These are phyloP conservation scores for Lactarius quietus DNA, from an alignment of 768 basidiomycete species.

Conservation along the genomic window DNA sequence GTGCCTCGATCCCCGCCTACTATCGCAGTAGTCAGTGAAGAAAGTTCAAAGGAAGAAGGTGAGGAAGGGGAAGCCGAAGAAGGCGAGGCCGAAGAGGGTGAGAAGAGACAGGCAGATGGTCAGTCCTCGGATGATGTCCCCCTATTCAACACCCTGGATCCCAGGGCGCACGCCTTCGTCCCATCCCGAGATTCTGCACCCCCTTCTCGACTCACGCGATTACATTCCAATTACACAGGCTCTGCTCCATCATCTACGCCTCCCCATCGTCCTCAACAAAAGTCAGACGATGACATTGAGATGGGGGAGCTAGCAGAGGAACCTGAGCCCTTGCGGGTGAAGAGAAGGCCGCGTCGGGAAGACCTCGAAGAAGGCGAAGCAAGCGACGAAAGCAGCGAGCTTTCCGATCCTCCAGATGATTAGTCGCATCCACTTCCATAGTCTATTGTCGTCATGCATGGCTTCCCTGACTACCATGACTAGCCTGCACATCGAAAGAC, in stretches of 20 bases:
- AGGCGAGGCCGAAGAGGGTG: constrained; percentile 42
- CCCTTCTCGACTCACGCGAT: constrained; percentile 4
- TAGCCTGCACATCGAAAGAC: constrained; percentile 55
- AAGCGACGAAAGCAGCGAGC: constrained; percentile 71
- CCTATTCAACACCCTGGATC: constrained; percentile 33
- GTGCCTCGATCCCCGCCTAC: constrained; percentile 50
- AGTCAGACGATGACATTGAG: constrained; percentile 64
- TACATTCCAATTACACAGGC: constrained; percentile 7
- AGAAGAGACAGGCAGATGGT: constrained; percentile 38
- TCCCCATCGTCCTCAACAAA: constrained; percentile 21
- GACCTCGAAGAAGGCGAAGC: constrained; percentile 87
- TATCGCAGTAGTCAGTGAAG: constrained; percentile 38
- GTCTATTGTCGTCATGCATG: constrained; percentile 11
- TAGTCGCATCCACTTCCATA: constrained; percentile 10
- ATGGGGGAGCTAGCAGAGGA: constrained; percentile 90
- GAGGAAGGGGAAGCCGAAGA: constrained; percentile 40
- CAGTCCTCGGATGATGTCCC: constrained; percentile 32
- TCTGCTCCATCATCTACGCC: constrained; percentile 25
- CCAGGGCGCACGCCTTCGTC: constrained; percentile 34
- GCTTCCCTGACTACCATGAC: constrained; percentile 19
- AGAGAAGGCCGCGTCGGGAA: constrained; percentile 53
- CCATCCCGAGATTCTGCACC: constrained; percentile 32
- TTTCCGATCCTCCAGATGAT: constrained; percentile 72
- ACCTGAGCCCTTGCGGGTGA: constrained; percentile 46
- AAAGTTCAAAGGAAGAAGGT: constrained; percentile 29